Percentiles rank a stretch among this genome's conserved stretches.
phyloP scores from a whole-genome alignment of 371 early-diverging fungal genomes.

The Neoconidiobolus thromboides region DNA sequence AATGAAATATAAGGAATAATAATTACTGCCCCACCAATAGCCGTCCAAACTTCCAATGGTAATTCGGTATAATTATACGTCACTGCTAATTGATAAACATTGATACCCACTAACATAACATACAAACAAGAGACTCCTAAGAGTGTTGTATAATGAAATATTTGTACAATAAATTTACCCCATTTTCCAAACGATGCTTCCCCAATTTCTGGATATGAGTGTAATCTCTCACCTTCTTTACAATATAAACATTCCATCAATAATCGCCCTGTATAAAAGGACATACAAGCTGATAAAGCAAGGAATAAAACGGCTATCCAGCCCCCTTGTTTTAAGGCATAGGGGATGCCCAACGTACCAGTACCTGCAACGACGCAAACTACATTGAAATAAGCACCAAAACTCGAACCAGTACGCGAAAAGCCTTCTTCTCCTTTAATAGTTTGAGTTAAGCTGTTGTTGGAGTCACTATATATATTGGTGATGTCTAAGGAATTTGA shows the following conservation, averaged over 20 bases:
- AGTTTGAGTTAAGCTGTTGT: no score
- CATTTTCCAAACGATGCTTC: conserved; percentile 40
- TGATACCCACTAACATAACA: conserved; percentile 48
- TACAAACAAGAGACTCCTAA: conserved; percentile 61
- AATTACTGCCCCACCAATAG: conserved; percentile 20
- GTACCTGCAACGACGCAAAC: conserved; percentile 71
- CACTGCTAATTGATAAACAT: conserved; percentile 8
- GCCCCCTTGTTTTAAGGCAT: conserved; percentile 58
- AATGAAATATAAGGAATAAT: conserved; percentile 29
- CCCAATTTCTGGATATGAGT: conserved; percentile 36
- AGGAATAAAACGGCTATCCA: conserved; percentile 65
- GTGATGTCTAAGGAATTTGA: no score
- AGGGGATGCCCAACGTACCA: conserved; percentile 67
- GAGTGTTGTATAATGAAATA: conserved; percentile 43
- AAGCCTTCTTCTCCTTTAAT: conserved; percentile 1
- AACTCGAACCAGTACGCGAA: conserved; percentile 5
- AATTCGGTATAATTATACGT: background rate
- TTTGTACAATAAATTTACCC: conserved; percentile 34
- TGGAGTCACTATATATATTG: no score
- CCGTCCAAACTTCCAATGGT: conserved; percentile 15
- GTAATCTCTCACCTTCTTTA: conserved; percentile 18
- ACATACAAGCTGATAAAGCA: conserved; percentile 50
- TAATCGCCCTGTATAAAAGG: conserved; percentile 46
- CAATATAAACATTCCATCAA: conserved; percentile 51
- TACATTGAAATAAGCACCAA: conserved; percentile 24